Evolutionary conservation across 768 basidiomycete species (phyloP), one percentile per base, ranked within the genome.

Genomic region (Psilocybe cyanescens): DNA sequence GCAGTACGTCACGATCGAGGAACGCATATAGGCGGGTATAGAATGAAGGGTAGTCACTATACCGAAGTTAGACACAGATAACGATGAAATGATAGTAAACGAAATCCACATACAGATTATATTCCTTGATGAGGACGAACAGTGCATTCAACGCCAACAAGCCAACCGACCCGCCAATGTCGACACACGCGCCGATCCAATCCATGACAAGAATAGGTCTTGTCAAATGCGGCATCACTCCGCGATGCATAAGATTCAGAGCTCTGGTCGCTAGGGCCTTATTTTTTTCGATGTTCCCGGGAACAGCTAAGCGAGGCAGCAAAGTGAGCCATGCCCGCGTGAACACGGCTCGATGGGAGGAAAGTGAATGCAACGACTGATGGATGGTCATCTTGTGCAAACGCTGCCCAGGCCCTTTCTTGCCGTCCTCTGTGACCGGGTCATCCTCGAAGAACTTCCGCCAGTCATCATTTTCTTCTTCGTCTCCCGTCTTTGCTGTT

Each of bases 31-130:
- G 83, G 4, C 91, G 88, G 5, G 89, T 91, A 77, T 97, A 99
- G 76, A 99, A 98, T 9, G 88, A 89, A 2, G 97, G 96, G 70
- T 97, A 99, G 69, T 99, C 97, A 8, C 97, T 98, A 69, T 2
- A 58, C 46, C 47, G 56, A 55, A 47, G 30, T 56, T 48, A 59
- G 58, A 55, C 19, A 53, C 31, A 6, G 24, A 6, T 53, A 16
- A 41, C 12, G 45, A 6, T 41, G 55, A 68, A 19, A 17, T 5
- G 49, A 55, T 39, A 49, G 4, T 11, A 3, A 53, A 59, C 19
- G 52, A 24, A 24, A 24, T 5, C 9, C 29, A 52, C 64, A 28
- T 29, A 94, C 96, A 99, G 81, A 67, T 97, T 97, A 71, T 97
- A 95, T 55, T 95, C 88, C 60, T 85, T 91, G 76, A 99, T 98